Evolutionary conservation across 2,329 filamentous ascomycete genomes (phyloP).

Genomic region (Rugonectria rugulosa): DNA sequence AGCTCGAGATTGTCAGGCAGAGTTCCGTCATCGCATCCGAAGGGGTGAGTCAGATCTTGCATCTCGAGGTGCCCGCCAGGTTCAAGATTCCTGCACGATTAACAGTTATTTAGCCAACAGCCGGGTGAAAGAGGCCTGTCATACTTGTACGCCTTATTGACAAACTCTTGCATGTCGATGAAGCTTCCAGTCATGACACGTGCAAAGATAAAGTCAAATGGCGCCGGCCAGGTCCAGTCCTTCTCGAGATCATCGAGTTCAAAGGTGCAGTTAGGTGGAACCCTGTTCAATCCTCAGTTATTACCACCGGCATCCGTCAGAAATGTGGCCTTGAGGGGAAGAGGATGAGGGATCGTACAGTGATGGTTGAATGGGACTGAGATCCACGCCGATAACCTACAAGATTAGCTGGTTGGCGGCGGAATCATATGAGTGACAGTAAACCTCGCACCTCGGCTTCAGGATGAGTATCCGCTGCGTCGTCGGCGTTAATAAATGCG

Average conservation of each 20-base stretch:
- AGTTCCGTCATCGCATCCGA: constrained; percentile 14
- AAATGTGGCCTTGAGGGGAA: no score
- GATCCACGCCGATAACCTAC: constrained; percentile 18
- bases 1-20: not conserved
- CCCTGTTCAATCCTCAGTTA: constrained; percentile 1
- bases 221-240: constrained; percentile 11
- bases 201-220: constrained; percentile 15
- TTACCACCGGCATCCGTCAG: not conserved
- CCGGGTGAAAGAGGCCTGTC: not conserved
- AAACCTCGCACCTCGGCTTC: constrained; percentile 19
- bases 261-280: constrained; percentile 17
- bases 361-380: constrained; percentile 18
- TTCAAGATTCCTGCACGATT: constrained; percentile 20
- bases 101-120: not conserved
- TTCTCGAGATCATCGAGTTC: constrained; percentile 18
- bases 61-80: constrained; percentile 17
- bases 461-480: constrained; percentile 15
- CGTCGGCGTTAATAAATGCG: no score
- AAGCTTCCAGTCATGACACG: constrained; percentile 14
- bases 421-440: no score
- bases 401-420: no score
- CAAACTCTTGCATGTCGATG: constrained; percentile 8
- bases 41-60: constrained; percentile 18
- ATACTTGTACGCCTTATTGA: constrained; percentile 12
- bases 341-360: no score